phyloP scores from a whole-genome alignment of 495 filamentous ascomycete species.

The Talaromyces wortmannii region DNA sequence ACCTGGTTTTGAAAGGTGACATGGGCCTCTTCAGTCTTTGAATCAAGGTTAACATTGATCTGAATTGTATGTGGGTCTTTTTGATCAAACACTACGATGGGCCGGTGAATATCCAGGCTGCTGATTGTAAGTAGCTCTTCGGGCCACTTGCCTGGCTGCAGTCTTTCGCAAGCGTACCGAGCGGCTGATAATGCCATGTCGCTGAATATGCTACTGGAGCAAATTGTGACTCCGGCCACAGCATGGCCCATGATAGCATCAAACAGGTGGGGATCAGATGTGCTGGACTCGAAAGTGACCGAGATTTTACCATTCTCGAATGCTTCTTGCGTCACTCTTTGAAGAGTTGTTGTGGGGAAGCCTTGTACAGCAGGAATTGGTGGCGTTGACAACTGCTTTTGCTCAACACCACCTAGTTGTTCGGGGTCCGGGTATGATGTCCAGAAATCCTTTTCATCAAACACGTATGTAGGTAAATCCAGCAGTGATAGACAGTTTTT shows the following conservation, averaged over 20 bases:
- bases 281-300: conserved; percentile 10
- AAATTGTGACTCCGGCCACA: conserved; percentile 11
- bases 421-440: conserved; percentile 47
- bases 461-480: conserved; percentile 33
- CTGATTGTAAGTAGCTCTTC: conserved; percentile 39
- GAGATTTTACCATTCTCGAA: conserved; percentile 5
- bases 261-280: conserved; percentile 9
- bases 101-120: conserved; percentile 34
- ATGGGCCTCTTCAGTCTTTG: not conserved
- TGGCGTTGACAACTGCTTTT: not conserved
- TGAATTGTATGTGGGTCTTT: not conserved
- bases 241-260: conserved; percentile 13
- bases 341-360: conserved; percentile 9
- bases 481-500: conserved; percentile 29
- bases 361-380: not conserved
- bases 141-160: conserved; percentile 36
- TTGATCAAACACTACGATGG: not conserved
- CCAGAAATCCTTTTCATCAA: conserved; percentile 62
- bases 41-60: not conserved
- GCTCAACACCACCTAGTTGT: not conserved
- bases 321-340: conserved; percentile 5
- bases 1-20: not conserved
- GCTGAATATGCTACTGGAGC: conserved; percentile 4
- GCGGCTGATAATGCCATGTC: conserved; percentile 60
- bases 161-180: conserved; percentile 35